phyloP scores from a whole-genome alignment of 2,329 filamentous ascomycete species.

The Trichoderma hamatum region DNA sequence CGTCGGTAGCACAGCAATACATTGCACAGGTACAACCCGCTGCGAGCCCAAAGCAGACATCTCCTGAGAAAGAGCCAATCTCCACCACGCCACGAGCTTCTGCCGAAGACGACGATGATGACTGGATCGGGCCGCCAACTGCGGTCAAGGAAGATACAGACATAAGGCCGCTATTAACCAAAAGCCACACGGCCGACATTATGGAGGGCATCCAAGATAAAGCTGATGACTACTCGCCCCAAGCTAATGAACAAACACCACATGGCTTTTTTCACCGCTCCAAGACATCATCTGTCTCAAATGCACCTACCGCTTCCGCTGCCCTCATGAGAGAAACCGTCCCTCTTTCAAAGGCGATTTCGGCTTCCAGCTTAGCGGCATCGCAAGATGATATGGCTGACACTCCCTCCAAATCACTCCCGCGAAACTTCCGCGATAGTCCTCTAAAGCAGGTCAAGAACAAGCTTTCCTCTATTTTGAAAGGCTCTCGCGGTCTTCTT shows the following conservation, averaged over 20 bases:
- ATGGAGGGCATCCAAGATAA: conserved; percentile 60
- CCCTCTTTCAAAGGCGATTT: conserved; percentile 60
- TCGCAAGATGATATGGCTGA: conserved; percentile 46
- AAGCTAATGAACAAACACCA: conserved; percentile 36
- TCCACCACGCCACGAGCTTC: conserved; percentile 62
- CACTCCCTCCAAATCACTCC: conserved; percentile 60
- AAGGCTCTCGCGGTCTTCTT: conserved; percentile 82
- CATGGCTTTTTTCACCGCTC: conserved; percentile 43
- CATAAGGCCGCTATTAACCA: conserved; percentile 57
- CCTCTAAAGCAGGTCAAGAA: conserved; percentile 91
- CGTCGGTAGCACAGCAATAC: conserved; percentile 29
- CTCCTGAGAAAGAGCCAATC: conserved; percentile 37
- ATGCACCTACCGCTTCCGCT: conserved; percentile 43
- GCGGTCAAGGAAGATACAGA: conserved; percentile 35
- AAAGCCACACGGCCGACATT: conserved; percentile 63
- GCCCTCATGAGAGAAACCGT: conserved; percentile 31
- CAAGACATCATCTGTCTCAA: conserved; percentile 67
- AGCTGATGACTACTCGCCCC: conserved; percentile 49
- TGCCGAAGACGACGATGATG: conserved; percentile 57
- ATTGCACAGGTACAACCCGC: conserved; percentile 36
- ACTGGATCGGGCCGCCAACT: conserved; percentile 63
- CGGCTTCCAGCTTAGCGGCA: conserved; percentile 58
- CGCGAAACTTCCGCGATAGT: conserved; percentile 66
- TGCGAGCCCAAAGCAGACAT: conserved; percentile 37
- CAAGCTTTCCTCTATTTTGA: conserved; percentile 87